Conservation (phyloP, 1,284 basidiomycete species). For the Pascua sp. region DNA sequence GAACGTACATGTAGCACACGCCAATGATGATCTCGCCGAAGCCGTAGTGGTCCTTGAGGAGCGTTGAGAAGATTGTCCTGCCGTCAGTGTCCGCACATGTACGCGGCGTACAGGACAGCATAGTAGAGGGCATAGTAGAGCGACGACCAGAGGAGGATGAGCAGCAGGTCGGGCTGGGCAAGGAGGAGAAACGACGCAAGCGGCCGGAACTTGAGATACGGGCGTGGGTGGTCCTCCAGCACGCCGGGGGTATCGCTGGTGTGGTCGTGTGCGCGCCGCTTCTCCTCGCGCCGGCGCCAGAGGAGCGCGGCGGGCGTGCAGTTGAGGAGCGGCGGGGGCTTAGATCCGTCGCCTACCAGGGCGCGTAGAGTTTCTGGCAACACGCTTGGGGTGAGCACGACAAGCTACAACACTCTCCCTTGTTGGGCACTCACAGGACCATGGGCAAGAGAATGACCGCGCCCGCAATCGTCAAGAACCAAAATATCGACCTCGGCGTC, state of each 20-base stretch:
- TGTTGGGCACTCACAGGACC: conserved; percentile 12
- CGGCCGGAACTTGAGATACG: conserved; percentile 26
- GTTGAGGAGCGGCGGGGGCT: conserved; percentile 31
- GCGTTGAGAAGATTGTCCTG: conserved; percentile 37
- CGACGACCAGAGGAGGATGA: conserved; percentile 34
- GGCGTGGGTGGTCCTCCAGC: not conserved
- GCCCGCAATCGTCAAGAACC: conserved; percentile 26
- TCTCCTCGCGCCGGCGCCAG: conserved; percentile 14
- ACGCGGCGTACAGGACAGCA: conserved; percentile 28
- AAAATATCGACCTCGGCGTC: conserved; percentile 16
- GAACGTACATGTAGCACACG: conserved; percentile 36
- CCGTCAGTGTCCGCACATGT: not conserved
- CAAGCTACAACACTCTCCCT: not conserved
- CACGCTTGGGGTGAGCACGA: conserved; percentile 14
- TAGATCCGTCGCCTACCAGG: conserved; percentile 37
- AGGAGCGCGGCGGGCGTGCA: conserved; percentile 26
- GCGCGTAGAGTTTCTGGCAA: conserved; percentile 41
- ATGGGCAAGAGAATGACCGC: conserved; percentile 17
- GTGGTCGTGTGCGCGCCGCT: conserved; percentile 6
- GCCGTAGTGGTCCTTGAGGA: conserved; percentile 31
- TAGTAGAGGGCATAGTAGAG: conserved; percentile 38
- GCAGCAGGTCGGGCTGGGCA: conserved; percentile 31
- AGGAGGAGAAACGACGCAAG: conserved; percentile 31
- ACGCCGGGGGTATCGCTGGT: conserved; percentile 28
- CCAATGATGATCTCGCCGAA: conserved; percentile 36